Evolutionary conservation across 306 rosid species (phyloP).

Genomic region (Ammopiptanthus mongolicus): DNA sequence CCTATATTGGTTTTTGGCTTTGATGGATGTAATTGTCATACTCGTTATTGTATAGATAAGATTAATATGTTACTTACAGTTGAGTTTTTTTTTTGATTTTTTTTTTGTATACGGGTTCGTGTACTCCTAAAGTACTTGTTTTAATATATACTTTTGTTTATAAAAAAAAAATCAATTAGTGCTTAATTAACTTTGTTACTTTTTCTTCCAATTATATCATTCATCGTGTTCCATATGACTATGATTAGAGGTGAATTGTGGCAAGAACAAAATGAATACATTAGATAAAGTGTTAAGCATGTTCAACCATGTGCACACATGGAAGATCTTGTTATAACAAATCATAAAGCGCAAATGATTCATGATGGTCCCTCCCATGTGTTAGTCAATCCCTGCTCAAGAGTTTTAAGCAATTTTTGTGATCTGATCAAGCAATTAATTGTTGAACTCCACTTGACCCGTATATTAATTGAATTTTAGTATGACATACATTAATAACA

Average conservation of each 20-base stretch:
- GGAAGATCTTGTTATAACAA: constrained; percentile 31
- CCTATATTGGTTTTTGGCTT: too few relatives aligned
- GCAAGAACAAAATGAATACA: background rate
- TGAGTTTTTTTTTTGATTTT: too few relatives aligned
- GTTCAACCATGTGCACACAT: constrained; percentile 75
- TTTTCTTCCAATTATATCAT: constrained; percentile 22
- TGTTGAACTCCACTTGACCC: constrained; percentile 37
- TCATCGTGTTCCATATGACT: constrained; percentile 1
- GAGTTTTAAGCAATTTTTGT: constrained; percentile 20
- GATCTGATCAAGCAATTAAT: constrained; percentile 24
- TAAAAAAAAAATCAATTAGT: background rate
- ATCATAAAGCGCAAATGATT: constrained; percentile 26
- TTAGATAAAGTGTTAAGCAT: constrained; percentile 40
- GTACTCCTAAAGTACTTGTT: too few relatives aligned
- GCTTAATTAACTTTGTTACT: background rate
- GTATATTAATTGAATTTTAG: constrained; percentile 8
- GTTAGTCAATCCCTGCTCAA: constrained; percentile 26
- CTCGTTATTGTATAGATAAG: too few relatives aligned
- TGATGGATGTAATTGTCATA: too few relatives aligned
- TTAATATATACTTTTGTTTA: too few relatives aligned
- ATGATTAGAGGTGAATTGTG: background rate
- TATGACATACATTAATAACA: constrained; percentile 4
- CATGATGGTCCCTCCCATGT: constrained; percentile 53
- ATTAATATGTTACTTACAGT: too few relatives aligned
- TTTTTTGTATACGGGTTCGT: too few relatives aligned